Percentiles rank a stretch among this genome's conserved stretches.
Conservation (phyloP, 768 basidiomycete species). For the Phylloporus sp. region DNA sequence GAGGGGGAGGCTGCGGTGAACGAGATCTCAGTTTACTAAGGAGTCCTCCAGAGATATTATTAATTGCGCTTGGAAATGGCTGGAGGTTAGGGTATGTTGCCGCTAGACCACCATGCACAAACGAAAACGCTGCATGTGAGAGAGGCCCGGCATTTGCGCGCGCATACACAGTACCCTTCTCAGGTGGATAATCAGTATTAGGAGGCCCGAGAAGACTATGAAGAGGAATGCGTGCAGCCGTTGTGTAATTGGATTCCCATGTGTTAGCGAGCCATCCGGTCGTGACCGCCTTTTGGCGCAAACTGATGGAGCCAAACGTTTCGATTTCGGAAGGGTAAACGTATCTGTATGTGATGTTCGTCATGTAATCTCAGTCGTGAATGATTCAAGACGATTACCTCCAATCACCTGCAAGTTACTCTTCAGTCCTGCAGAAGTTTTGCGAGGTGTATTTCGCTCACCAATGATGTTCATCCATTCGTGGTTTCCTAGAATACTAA, state of each 20-base stretch:
- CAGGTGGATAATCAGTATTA: constrained; percentile 56
- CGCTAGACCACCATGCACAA: constrained; percentile 90
- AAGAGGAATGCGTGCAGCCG: constrained; percentile 75
- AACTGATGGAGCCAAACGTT: constrained; percentile 70
- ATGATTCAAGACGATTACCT: constrained; percentile 42
- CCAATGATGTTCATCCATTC: constrained; percentile 94
- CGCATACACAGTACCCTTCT: constrained; percentile 26
- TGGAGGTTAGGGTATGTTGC: constrained; percentile 69
- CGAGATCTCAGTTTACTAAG: constrained; percentile 67
- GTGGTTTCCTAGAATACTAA: constrained; percentile 89
- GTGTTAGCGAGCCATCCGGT: constrained; percentile 74
- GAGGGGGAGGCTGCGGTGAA: constrained; percentile 62
- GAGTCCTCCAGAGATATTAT: constrained; percentile 65
- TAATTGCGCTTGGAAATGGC: constrained; percentile 84
- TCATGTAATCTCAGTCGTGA: constrained; percentile 3
- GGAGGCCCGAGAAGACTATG: constrained; percentile 66
- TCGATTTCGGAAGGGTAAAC: constrained; percentile 78
- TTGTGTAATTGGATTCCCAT: constrained; percentile 85
- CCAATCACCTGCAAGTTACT: constrained; percentile 66
- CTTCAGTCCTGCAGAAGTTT: constrained; percentile 7
- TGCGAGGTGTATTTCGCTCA: constrained; percentile 24
- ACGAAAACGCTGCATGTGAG: constrained; percentile 80
- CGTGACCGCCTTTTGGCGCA: constrained; percentile 70
- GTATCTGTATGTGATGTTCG: constrained; percentile 52
- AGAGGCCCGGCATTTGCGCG: constrained; percentile 44